These are phyloP conservation scores for Bothriochloa decipiens DNA, from an alignment of 176 grass and related monocot genomes.

Conservation along the genomic window DNA sequence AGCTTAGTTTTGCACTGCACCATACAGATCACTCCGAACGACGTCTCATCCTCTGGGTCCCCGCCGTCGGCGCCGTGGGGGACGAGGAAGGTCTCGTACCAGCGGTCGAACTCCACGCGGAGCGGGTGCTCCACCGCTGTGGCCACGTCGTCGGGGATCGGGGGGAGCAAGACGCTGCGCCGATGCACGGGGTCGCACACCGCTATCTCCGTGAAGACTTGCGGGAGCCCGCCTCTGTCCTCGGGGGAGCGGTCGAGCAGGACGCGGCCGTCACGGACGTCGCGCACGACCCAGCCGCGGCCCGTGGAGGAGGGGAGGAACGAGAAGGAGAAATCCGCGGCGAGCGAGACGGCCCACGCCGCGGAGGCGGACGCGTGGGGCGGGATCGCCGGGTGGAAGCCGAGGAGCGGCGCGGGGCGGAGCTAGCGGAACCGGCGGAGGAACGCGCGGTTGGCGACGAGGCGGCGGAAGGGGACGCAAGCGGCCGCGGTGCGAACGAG, in stretches of 20 bases:
- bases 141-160: conserved; percentile 34
- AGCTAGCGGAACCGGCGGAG: conserved; percentile 49
- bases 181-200: conserved; percentile 52
- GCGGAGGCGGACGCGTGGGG: conserved; percentile 35
- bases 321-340: conserved; percentile 50
- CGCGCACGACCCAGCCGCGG: conserved; percentile 37
- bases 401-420: conserved; percentile 42
- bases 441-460: conserved; percentile 37
- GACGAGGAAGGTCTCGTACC: conserved; percentile 47
- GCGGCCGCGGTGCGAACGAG: conserved; percentile 35
- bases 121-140: conserved; percentile 41
- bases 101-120: conserved; percentile 38
- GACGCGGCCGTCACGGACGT: conserved; percentile 43
- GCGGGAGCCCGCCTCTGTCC: too few relatives aligned
- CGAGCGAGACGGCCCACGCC: conserved; percentile 25
- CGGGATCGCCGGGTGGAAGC: conserved; percentile 36
- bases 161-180: conserved; percentile 31
- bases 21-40: conserved; percentile 45
- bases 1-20: conserved; percentile 43
- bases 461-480: conserved; percentile 34
- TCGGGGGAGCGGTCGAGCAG: conserved; percentile 50
- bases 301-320: conserved; percentile 38
- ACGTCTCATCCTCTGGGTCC: conserved; percentile 1
- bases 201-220: conserved; percentile 39
- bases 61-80: background rate